These are phyloP conservation scores for Leishmania gerbilli DNA, from an alignment of 208 protist species.

Conservation along the genomic window DNA sequence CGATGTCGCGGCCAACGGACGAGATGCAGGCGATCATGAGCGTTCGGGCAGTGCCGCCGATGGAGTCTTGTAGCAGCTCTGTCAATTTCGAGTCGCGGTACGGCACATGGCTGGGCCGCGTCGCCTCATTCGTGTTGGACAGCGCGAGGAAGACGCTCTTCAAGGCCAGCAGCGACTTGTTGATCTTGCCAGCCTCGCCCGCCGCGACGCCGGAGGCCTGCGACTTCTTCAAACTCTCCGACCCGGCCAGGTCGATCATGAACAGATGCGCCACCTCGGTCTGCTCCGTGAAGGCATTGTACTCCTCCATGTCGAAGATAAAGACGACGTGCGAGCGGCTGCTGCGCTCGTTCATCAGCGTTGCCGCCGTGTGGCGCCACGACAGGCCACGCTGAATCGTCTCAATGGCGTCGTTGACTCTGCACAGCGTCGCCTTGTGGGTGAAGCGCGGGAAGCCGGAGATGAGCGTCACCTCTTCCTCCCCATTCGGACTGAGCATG, in stretches of 20 bases:
- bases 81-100: slow-evolving; percentile 96
- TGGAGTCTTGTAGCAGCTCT: slow-evolving; percentile 93
- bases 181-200: slow-evolving; percentile 93
- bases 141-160: slow-evolving; percentile 94
- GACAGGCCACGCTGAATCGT: slow-evolving; percentile 73
- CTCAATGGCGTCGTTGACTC: slow-evolving; percentile 71
- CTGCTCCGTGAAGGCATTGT: slow-evolving; percentile 84
- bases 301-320: slow-evolving; percentile 91
- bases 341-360: slow-evolving; percentile 96
- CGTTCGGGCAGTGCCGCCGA: slow-evolving; percentile 92
- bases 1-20: slow-evolving; percentile 93
- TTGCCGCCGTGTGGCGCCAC: slow-evolving; percentile 89
- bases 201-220: slow-evolving; percentile 82
- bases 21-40: slow-evolving; percentile 96
- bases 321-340: slow-evolving; percentile 98
- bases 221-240: slow-evolving; percentile 94
- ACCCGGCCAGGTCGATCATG: slow-evolving; percentile 96
- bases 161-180: slow-evolving; percentile 91
- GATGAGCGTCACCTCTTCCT: slow-evolving; percentile 85
- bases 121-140: slow-evolving; percentile 81
- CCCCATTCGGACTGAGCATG: slow-evolving; percentile 83
- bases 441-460: slow-evolving; percentile 80
- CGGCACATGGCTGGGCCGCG: slow-evolving; percentile 87
- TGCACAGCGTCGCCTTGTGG: slow-evolving; percentile 65
- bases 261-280: slow-evolving; percentile 94